Evolutionary conservation across 2,329 filamentous ascomycete genomes (phyloP), one percentile per base, ranked within the genome.

Genomic region (Trichoderma sp.): DNA sequence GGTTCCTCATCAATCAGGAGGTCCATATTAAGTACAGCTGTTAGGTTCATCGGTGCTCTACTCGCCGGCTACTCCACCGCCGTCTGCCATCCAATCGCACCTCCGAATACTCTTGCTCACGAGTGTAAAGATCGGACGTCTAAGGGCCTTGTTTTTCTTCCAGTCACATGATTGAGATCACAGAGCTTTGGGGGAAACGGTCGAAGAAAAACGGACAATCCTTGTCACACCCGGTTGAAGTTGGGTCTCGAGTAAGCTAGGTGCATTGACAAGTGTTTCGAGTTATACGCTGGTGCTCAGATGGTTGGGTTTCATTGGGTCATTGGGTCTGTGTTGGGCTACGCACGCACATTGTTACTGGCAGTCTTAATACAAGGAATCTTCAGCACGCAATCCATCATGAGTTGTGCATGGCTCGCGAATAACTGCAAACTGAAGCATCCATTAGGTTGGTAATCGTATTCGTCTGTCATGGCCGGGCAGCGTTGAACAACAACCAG

Each of bases 1-100:
- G 7, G 10, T 27, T 22, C 13, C 6, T 2, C 27, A 22, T 19
- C 5, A 25, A 25, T n/a, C n/a, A 5, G 2, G 5, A 1, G 19
- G 0, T 5, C 10, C 50, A 5, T 27, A 15, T 7, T 59, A 4
- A 27, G n/a, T 45, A 15, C 15, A 12, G 5, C 17, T 52, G 5
- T 4, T 12, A 63, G 59, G 9, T 63, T 63, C 22, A 32, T 63
- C 25, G 59, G 59, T 29, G 59, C 59, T 22, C 17, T 63, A 22
- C 59, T 63, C 45, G 59, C 59, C 6, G 59, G 59, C 37, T 63
- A 63, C 10, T 63, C 59, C 17, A 53, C 59, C 17, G 59, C 59
- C 13, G 22, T 63, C n/a, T 63, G 59, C 59, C 45, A 52, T 10
- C 45, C 59, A 5, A 13, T 63, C 17, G 29, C 27, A 4, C 42